These are phyloP conservation scores for Pisolithus orientalis DNA, from an alignment of 768 basidiomycete species.

Conservation along the genomic window DNA sequence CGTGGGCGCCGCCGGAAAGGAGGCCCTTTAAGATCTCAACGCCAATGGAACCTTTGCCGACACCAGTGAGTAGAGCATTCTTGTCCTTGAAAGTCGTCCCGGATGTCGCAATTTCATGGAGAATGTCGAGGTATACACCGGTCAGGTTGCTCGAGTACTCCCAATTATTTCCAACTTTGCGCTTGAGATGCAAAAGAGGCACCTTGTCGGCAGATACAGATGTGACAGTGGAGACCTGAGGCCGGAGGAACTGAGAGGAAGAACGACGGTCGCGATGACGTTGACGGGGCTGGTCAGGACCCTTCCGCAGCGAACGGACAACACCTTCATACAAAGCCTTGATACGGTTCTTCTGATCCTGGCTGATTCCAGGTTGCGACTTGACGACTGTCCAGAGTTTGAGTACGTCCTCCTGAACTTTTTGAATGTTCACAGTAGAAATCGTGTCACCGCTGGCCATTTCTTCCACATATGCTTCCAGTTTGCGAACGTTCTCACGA, in stretches of 20 bases:
- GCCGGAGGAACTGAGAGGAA: slow-evolving; percentile 95
- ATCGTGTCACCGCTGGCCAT: slow-evolving; percentile 96
- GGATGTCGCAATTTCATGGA: slow-evolving; percentile 97
- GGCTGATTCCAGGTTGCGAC: slow-evolving; percentile 93
- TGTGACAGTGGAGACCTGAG: slow-evolving; percentile 66
- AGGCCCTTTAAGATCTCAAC: slow-evolving; percentile 97
- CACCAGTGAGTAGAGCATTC: slow-evolving; percentile 96
- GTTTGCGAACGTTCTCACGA: slow-evolving; percentile 92
- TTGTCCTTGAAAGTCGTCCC: slow-evolving; percentile 99
- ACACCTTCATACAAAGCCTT: slow-evolving; percentile 95
- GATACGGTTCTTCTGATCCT: slow-evolving; percentile 94
- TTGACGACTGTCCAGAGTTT: slow-evolving; percentile 98
- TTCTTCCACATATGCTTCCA: slow-evolving; percentile 96
- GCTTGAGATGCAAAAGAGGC: slow-evolving; percentile 92
- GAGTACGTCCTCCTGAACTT: slow-evolving; percentile 94
- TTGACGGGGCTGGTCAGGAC: slow-evolving; percentile 54
- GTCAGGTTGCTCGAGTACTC: slow-evolving; percentile 98
- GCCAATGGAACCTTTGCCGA: slow-evolving; percentile 96
- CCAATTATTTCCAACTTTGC: slow-evolving; percentile 92
- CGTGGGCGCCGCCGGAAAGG: slow-evolving; percentile 91
- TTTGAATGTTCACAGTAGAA: slow-evolving; percentile 87
- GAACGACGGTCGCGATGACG: slow-evolving; percentile 74
- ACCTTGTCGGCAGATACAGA: slow-evolving; percentile 82
- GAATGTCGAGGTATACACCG: slow-evolving; percentile 89
- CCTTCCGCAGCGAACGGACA: slow-evolving; percentile 83